Evolutionary conservation across 805 yeast species (phyloP).

Genomic region (Saccharomycopsis oosterbeekiorum): DNA sequence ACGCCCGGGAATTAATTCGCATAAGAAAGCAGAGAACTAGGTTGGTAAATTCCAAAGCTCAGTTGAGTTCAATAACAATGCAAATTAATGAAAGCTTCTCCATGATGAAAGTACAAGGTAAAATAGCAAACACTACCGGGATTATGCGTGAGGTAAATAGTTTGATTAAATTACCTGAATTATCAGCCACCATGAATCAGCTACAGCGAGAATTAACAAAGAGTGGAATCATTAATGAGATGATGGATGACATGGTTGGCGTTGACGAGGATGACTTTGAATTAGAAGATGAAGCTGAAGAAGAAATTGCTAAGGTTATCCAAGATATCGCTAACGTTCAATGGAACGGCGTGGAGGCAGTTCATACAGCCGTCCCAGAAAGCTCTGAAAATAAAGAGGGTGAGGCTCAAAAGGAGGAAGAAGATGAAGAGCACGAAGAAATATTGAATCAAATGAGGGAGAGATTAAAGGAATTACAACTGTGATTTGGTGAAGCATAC

Average conservation of each 20-base stretch:
- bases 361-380: slow-evolving; percentile 19
- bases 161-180: slow-evolving; percentile 67
- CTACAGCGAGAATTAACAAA: slow-evolving; percentile 79
- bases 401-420: slow-evolving; percentile 29
- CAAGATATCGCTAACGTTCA: slow-evolving; percentile 35
- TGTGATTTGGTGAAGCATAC: neutral
- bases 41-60: slow-evolving; percentile 72
- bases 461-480: slow-evolving; percentile 72
- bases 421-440: slow-evolving; percentile 50
- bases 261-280: slow-evolving; percentile 58
- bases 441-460: slow-evolving; percentile 82
- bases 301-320: slow-evolving; percentile 54
- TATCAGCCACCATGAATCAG: slow-evolving; percentile 75
- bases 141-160: slow-evolving; percentile 85
- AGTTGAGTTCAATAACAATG: slow-evolving; percentile 76
- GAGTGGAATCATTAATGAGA: slow-evolving; percentile 82
- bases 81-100: slow-evolving; percentile 89
- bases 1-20: slow-evolving; percentile 73
- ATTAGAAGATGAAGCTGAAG: slow-evolving; percentile 54
- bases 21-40: slow-evolving; percentile 66
- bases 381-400: slow-evolving; percentile 21
- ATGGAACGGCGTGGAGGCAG: slow-evolving; percentile 29
- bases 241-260: slow-evolving; percentile 88
- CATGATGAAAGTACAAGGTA: slow-evolving; percentile 70
- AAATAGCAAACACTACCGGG: slow-evolving; percentile 65